Evolutionary conservation across 805 yeast species (phyloP), one percentile per base, ranked within the genome.

Genomic region (Ogataea wickerhamii): DNA sequence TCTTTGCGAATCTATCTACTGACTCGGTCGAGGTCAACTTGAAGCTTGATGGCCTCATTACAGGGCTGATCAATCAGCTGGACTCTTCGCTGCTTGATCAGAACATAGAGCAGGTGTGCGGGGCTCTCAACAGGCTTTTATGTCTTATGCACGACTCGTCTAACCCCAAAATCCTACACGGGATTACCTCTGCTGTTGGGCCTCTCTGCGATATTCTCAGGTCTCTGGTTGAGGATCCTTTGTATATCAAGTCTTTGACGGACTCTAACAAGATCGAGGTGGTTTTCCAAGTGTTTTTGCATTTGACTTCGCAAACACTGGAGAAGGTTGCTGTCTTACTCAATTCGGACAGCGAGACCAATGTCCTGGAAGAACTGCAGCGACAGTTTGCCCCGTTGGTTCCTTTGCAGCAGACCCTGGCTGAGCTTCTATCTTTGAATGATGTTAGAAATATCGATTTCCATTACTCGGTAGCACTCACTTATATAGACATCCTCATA

Each of bases 401-500:
- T 7, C 43, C 47, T 2, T 30, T 45, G 33, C 35, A 32, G 16
- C 41, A 44, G 10, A 19, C 33, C 13, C 32, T 45, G 34, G 25
- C 36, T 11, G 36, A 35, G n/a, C 34, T 42, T 18, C 12, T 40
- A 2, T 6, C 24, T 4, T 31, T 36, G 4, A 18, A 36, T 3
- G 19, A 17, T 2, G 14, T 26, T 3, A 26, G 37, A 11, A 28
- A 33, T 13, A 11, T 38, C 6, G 36, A 38, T 5, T 41, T 44
- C 28, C 42, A 41, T 21, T 38, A 38, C 26, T n/a, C 23, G 12
- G 40, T 34, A 5, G 38, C 48, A 6, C 27, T 29, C 24, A 28
- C 38, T 5, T 48, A 45, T 17, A 27, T 41, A 25, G 54, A 49
- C 29, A 44, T 60, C 1, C 19, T 51, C 14, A 40, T 48, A n/a